These are phyloP conservation scores for Citrus glauca DNA, from an alignment of 345 rosid species.

Conservation along the genomic window DNA sequence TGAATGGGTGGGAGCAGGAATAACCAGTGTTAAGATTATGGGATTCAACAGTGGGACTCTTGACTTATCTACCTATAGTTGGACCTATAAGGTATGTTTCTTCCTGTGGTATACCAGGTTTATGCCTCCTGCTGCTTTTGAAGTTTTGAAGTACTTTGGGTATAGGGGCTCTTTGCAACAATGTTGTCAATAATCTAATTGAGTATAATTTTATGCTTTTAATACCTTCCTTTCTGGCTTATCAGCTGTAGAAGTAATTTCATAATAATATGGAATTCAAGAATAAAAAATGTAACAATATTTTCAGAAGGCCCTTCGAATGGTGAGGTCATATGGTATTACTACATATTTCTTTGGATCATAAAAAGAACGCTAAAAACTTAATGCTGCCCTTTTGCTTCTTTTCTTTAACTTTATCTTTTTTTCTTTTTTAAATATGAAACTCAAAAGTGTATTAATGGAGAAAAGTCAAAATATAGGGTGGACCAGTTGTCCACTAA, in stretches of 20 bases:
- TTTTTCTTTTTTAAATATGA: too few species aligned
- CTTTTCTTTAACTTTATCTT: background rate
- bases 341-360: background rate
- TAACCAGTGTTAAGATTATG: conserved; percentile 62
- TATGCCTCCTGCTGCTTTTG: background rate
- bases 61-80: conserved; percentile 57
- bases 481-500: too few species aligned
- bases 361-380: background rate
- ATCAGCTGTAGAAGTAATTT: background rate
- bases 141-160: background rate
- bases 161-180: background rate
- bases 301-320: background rate
- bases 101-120: background rate
- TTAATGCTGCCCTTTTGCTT: background rate
- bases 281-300: background rate
- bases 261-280: background rate
- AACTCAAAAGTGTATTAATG: too few species aligned
- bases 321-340: background rate
- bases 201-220: background rate
- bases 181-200: background rate
- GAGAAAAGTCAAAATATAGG: too few species aligned
- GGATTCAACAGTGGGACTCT: conserved; percentile 69
- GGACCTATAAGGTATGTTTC: conserved; percentile 79
- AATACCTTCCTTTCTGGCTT: background rate
- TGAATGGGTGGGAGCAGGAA: conserved; percentile 79